phyloP scores from a whole-genome alignment of 2,329 filamentous ascomycete genomes.

The Alternaria sp. region DNA sequence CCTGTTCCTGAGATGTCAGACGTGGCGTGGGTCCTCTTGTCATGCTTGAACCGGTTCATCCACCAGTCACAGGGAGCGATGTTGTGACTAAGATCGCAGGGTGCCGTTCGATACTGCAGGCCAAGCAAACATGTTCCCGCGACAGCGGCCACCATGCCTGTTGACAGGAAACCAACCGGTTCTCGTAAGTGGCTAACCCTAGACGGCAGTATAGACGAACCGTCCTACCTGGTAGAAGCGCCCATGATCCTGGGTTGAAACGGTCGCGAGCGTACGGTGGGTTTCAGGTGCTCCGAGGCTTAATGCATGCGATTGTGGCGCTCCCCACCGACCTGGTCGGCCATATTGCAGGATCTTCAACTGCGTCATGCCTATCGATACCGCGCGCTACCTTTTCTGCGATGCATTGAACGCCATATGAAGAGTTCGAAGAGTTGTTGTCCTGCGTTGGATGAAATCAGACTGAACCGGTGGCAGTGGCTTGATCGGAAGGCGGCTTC shows the following conservation, averaged over 20 bases:
- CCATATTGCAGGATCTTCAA: slow-evolving; percentile 20
- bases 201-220: slow-evolving; percentile 28
- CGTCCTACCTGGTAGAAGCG: slow-evolving; percentile 32
- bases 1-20: slow-evolving; percentile 21
- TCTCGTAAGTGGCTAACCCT: slow-evolving; percentile 18
- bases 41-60: slow-evolving; percentile 32
- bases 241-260: slow-evolving; percentile 45
- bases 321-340: slow-evolving; percentile 17
- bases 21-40: slow-evolving; percentile 24
- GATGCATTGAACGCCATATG: neutral
- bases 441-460: neutral
- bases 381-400: neutral
- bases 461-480: neutral
- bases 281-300: slow-evolving; percentile 43
- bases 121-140: slow-evolving; percentile 23
- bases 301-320: slow-evolving; percentile 27
- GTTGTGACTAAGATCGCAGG: slow-evolving; percentile 20
- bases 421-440: neutral
- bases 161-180: slow-evolving; percentile 17
- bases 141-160: slow-evolving; percentile 33
- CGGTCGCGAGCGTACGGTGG: slow-evolving; percentile 29
- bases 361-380: slow-evolving; percentile 5
- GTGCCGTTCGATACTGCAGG: slow-evolving; percentile 23
- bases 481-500: neutral
- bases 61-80: slow-evolving; percentile 31